Base-by-base conservation (phyloP, 441 rosid genomes). In the Erodium moschatum region DNA sequence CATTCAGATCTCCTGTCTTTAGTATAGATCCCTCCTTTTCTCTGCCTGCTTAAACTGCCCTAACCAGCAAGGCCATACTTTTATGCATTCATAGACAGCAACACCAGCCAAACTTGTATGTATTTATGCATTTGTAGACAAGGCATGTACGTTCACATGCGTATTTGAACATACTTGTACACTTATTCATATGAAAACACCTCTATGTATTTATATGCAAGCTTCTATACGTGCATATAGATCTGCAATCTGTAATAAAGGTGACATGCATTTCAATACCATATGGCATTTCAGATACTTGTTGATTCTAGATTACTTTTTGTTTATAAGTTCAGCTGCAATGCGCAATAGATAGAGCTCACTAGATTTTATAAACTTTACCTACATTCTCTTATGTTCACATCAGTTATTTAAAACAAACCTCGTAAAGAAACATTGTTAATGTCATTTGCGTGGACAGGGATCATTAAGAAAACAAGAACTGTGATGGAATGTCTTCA, bases 401-500 rank as follows among this genome's bases (percentile, higher is more conserved):
- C 65, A 61, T 61, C 31, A 61, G 21, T 61, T 3, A 13, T 61
- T 61, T 8, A 24, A 11, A 4, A 3, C 13, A 24, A 21, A 24
- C 24, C 15, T 12, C 1, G 27, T 44, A 6, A 13, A 6, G 31
- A n/a, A 1, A 19, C 13, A 50, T 70, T 24, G 63, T 29, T 64
- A 31, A 29, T 72, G 58, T 63, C 33, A 78, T 70, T 29, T 27
- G 3, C 52, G 5, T 74, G 56, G 65, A 18, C 80, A 93, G 98
- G 97, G 70, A 91, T 93, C 81, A 91, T 94, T 76, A 88, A 77
- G 92, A 94, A 91, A 79, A 94, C 99, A 70, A 77, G 97, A 74
- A 89, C 99, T 69, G 96, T 91, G 65, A 94, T 94, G 97, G 97
- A 83, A 75, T 94, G 97, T 76, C 88, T 94, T 69, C 99, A 94